These are phyloP conservation scores for Candida bentonensis DNA, from an alignment of 805 yeast species.

Conservation along the genomic window DNA sequence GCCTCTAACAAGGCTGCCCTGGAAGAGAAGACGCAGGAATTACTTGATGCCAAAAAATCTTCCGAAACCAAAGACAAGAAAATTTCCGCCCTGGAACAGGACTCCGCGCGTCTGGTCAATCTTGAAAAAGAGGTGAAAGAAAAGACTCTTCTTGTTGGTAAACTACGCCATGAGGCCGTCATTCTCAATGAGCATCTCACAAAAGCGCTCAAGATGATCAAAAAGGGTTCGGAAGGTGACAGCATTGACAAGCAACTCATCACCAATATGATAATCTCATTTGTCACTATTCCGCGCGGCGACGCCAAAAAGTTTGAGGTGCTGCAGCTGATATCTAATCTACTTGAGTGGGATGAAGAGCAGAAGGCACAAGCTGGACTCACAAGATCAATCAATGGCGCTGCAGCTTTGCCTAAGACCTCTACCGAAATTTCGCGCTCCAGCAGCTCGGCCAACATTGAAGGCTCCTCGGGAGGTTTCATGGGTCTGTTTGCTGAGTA, in stretches of 20 bases:
- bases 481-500: conserved; percentile 26
- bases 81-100: conserved; percentile 16
- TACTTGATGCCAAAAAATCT: conserved; percentile 19
- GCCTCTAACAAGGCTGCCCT: background rate
- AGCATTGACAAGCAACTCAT: conserved; percentile 80
- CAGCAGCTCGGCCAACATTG: background rate
- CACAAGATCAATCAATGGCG: conserved; percentile 7
- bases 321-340: conserved; percentile 65
- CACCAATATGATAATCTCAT: conserved; percentile 73
- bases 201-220: conserved; percentile 77
- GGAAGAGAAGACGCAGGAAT: conserved; percentile 7
- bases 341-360: conserved; percentile 76
- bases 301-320: conserved; percentile 94
- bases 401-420: conserved; percentile 6
- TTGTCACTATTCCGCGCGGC: conserved; percentile 76
- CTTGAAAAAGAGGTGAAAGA: conserved; percentile 41
- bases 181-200: conserved; percentile 87
- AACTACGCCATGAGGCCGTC: conserved; percentile 87
- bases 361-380: conserved; percentile 22
- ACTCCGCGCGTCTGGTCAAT: conserved; percentile 19
- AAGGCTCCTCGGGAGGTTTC: conserved; percentile 17
- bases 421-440: background rate
- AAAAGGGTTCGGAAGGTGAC: conserved; percentile 60
- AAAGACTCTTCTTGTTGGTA: conserved; percentile 72
- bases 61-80: conserved; percentile 14